Conservation (phyloP, 192 early-diverging fungal genomes). For the Coemansia sp. region DNA sequence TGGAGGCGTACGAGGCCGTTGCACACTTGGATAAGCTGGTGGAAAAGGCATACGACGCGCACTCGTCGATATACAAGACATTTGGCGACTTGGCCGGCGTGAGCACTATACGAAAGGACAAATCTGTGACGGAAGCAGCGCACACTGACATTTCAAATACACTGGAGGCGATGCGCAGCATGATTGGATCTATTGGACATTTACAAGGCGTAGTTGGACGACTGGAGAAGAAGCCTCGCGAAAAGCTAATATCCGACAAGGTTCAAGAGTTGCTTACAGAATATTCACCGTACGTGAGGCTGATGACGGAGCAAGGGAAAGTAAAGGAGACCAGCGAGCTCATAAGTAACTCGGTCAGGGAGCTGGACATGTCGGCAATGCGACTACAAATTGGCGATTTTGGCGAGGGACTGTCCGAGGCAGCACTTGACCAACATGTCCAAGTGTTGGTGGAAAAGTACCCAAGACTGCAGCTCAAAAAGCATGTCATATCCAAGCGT, state of each 20-base stretch:
- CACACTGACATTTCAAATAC: slow-evolving; percentile 46
- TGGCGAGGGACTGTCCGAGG: slow-evolving; percentile 35
- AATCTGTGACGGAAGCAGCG: slow-evolving; percentile 46
- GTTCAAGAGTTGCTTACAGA: slow-evolving; percentile 35
- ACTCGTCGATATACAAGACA: slow-evolving; percentile 47
- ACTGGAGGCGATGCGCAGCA: slow-evolving; percentile 41
- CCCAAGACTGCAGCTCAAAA: slow-evolving; percentile 28
- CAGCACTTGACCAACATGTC: slow-evolving; percentile 33
- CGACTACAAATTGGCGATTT: slow-evolving; percentile 49
- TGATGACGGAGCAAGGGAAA: slow-evolving; percentile 45
- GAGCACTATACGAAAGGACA: slow-evolving; percentile 54
- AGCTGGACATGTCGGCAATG: slow-evolving; percentile 52
- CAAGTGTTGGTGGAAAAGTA: slow-evolving; percentile 22
- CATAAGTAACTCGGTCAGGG: slow-evolving; percentile 35
- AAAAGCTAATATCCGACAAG: slow-evolving; percentile 46
- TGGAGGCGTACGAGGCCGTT: slow-evolving; percentile 31
- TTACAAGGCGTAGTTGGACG: slow-evolving; percentile 29
- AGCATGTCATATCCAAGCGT: slow-evolving; percentile 27
- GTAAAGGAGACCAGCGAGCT: slow-evolving; percentile 23
- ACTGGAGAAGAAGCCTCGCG: slow-evolving; percentile 51
- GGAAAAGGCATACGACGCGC: slow-evolving; percentile 53
- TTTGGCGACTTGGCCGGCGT: slow-evolving; percentile 52
- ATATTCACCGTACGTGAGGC: slow-evolving; percentile 40
- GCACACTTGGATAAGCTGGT: slow-evolving; percentile 38
- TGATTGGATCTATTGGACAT: slow-evolving; percentile 38